Base-by-base conservation (phyloP, 2,329 filamentous ascomycete species). In the Epichloe coenophiala region DNA sequence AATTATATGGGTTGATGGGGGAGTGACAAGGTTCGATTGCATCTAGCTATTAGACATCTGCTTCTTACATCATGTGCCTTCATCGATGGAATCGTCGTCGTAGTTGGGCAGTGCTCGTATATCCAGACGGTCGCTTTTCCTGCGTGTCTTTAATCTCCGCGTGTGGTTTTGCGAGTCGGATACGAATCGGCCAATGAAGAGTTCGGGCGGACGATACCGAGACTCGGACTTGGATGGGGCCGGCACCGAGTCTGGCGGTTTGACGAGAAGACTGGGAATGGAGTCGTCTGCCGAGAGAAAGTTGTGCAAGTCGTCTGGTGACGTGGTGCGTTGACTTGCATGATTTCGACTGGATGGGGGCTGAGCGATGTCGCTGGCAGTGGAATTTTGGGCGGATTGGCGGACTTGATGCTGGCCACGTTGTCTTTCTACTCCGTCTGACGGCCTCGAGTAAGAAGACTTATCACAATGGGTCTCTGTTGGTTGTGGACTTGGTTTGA, bases 11-110 rank as follows among this genome's bases (percentile, higher is more conserved):
- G 9, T 31, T 31, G 27, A 31, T 31, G 27, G 27, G 27, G 27
- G 8, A 31, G 27, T 31, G 27, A 31, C 27, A 31, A 11, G 27
- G 1, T 27, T 27, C 23, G 8, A 33, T 13, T 23, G 41, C 21
- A 44, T 13, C 41, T 21, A 31, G n/a, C 39, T 37, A 37, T 19
- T 3, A 19, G 42, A 8, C 8, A 5, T 9, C n/a, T 8, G 8
- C 4, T 17, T 13, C 13, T 27, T 21, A 33, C n/a, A 36, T 42
- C 17, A 41, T 21, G 17, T 21, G 3, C 8, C 48, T 13, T 53
- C 45, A 15, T 67, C 65, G 47, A 67, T 66, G 43, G 64, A 63
- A 51, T 67, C 65, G 17, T 55, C 61, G 13, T 63, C 54, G 48
- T 63, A 59, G 51, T 63, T 55, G 13, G 65, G 64, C 55, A 67